Evolutionary conservation across 2,329 filamentous ascomycete genomes (phyloP).

Genomic region (Calonectria ilicicola): DNA sequence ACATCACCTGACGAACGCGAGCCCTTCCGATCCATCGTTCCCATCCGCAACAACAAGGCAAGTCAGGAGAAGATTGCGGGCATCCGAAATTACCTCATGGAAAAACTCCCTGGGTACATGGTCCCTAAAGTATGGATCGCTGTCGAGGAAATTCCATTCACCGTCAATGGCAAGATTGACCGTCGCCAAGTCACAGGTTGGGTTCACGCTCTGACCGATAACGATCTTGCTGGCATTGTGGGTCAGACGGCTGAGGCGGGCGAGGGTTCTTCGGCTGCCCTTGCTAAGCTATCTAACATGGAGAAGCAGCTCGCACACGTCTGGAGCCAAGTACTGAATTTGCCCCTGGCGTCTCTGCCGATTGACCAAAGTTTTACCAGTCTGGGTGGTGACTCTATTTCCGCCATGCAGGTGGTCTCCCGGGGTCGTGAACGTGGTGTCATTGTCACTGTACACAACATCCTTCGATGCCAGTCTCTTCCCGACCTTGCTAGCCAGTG

Average conservation of each 20-base stretch:
- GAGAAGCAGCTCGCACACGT: conserved; percentile 43
- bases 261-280: background rate
- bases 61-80: conserved; percentile 16
- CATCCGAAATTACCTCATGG: conserved; percentile 6
- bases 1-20: background rate
- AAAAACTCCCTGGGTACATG: conserved; percentile 21
- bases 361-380: conserved; percentile 61
- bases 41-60: conserved; percentile 7
- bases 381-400: conserved; percentile 61
- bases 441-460: conserved; percentile 10
- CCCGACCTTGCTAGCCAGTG: background rate
- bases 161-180: conserved; percentile 14
- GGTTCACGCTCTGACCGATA: background rate
- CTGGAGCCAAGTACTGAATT: conserved; percentile 51
- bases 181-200: background rate
- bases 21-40: background rate
- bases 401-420: conserved; percentile 48
- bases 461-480: conserved; percentile 22
- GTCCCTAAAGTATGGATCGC: conserved; percentile 24
- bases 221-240: background rate
- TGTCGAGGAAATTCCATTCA: background rate
- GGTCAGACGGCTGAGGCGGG: background rate
- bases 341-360: conserved; percentile 49
- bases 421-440: conserved; percentile 12
- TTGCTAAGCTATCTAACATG: background rate